phyloP scores from a whole-genome alignment of 2,329 filamentous ascomycete species.

The Cladophialophora immunda region DNA sequence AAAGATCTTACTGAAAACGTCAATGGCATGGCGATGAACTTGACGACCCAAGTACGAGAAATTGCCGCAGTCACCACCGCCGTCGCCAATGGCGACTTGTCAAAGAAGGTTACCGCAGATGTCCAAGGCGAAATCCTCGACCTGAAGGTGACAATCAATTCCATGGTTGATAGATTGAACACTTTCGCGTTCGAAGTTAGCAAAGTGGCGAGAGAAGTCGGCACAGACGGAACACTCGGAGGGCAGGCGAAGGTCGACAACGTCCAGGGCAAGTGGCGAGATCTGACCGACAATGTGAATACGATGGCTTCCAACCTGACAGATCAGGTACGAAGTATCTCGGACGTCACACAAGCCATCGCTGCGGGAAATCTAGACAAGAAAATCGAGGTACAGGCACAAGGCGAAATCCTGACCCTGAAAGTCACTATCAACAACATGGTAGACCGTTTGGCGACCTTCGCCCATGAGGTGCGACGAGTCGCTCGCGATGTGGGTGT shows the following conservation, averaged over 20 bases:
- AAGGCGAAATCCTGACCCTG: slow-evolving; percentile 90
- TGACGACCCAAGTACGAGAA: slow-evolving; percentile 96
- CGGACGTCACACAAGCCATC: slow-evolving; percentile 92
- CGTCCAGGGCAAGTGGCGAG: slow-evolving; percentile 73
- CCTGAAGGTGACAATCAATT: slow-evolving; percentile 86
- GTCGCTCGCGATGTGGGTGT: slow-evolving; percentile 97
- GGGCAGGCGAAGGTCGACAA: slow-evolving; percentile 71
- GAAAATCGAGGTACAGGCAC: slow-evolving; percentile 93
- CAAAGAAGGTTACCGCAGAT: slow-evolving; percentile 93
- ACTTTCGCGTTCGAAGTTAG: slow-evolving; percentile 72
- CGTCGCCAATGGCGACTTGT: slow-evolving; percentile 91
- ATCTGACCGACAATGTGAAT: slow-evolving; percentile 73
- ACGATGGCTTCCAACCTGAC: slow-evolving; percentile 73
- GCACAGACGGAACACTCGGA: slow-evolving; percentile 70
- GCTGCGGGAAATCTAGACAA: slow-evolving; percentile 95
- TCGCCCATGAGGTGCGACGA: slow-evolving; percentile 94
- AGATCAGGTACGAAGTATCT: slow-evolving; percentile 83
- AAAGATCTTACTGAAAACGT: slow-evolving; percentile 94
- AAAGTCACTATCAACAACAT: slow-evolving; percentile 99
- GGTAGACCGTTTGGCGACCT: slow-evolving; percentile 93
- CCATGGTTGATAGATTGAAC: slow-evolving; percentile 71
- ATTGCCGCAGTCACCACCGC: slow-evolving; percentile 97
- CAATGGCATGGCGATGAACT: slow-evolving; percentile 98
- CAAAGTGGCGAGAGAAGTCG: slow-evolving; percentile 71
- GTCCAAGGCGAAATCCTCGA: slow-evolving; percentile 94